Conservation (phyloP, 805 yeast genomes). For the Jamesozyma piceae region DNA sequence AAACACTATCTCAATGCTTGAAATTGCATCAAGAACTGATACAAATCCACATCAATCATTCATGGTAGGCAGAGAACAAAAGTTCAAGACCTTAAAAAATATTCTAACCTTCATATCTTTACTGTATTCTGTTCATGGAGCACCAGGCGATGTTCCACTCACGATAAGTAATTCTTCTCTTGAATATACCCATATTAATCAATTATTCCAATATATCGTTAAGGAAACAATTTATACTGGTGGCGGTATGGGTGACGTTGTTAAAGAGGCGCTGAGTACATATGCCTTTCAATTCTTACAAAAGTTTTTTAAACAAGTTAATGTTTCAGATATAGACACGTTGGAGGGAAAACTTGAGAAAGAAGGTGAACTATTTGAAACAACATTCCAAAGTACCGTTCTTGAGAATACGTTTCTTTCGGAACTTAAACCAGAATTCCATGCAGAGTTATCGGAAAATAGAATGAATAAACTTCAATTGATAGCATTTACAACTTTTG, state of each 20-base stretch:
- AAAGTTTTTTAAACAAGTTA: slow-evolving; percentile 6
- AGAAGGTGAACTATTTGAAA: slow-evolving; percentile 4
- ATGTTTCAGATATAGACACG: slow-evolving; percentile 1
- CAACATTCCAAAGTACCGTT: background rate
- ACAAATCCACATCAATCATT: slow-evolving; percentile 27
- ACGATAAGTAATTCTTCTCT: too few relatives aligned
- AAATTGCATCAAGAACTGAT: slow-evolving; percentile 48
- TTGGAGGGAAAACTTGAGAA: slow-evolving; percentile 5
- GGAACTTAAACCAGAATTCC: background rate
- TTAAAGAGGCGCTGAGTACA: slow-evolving; percentile 10
- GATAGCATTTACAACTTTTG: slow-evolving; percentile 12
- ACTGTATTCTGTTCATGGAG: slow-evolving; percentile 15
- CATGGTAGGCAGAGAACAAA: slow-evolving; percentile 32
- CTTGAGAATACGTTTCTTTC: background rate
- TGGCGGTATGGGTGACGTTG: slow-evolving; percentile 11
- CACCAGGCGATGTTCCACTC: slow-evolving; percentile 7
- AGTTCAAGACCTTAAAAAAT: slow-evolving; percentile 31
- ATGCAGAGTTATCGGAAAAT: background rate
- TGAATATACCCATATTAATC: slow-evolving; percentile 8
- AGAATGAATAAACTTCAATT: background rate
- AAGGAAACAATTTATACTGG: slow-evolving; percentile 14
- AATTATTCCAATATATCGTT: slow-evolving; percentile 26
- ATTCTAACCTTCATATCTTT: slow-evolving; percentile 20
- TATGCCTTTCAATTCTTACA: slow-evolving; percentile 13
- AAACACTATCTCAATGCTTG: slow-evolving; percentile 42